Evolutionary conservation across 352 stramenopile species (phyloP), one percentile per base, ranked within the genome.

Genomic region (Globisporangium perplexum): DNA sequence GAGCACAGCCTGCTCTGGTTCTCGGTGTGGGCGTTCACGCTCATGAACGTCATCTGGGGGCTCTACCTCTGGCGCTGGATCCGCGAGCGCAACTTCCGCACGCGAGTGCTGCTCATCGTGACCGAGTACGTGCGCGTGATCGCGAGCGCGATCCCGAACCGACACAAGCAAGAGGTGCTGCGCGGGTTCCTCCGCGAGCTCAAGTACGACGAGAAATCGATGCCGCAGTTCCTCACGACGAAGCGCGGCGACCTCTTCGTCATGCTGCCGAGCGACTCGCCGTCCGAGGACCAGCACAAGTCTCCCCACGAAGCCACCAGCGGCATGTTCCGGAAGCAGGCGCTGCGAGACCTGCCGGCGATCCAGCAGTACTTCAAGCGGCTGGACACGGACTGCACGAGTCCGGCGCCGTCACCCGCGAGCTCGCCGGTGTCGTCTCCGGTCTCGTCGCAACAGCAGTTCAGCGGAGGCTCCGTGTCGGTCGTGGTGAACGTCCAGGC

Each of bases 11-110:
- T 73, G 15, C 49, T 73, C 0, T 45, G 47, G 12, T 35, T 66
- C 26, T 68, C 59, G 2, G 44, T 70, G 15, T 49, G 42, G 2
- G 15, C 30, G 8, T 73, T 73, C 24, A 66, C 65, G 26, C 20
- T 70, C 10, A 14, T 68, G n/a, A 73, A 73, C 43, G 20, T 73
- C 23, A 38, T 51, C 22, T 73, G 65, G 62, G 54, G 41, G 1
- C 1, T 58, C 0, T 65, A 59, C 42, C 18, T 68, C 4, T 14
- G 52, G 7, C 22, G 30, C n/a, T 73, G 65, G 65, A 35, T 68
- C 43, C 47, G 56, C 7, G 55, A 53, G 23, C 65, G 59, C 14
- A 55, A 38, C 38, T 44, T 52, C 47, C 47, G 49, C 26, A 53
- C 47, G 41, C 38, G 22, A 17, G 44, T 48, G 6, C 31, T 67